A percentile compares a stretch with the other conserved stretches of the same genome.
Evolutionary conservation across 2,329 filamentous ascomycete genomes (phyloP).

Genomic region (Zymoseptoria crescenta): DNA sequence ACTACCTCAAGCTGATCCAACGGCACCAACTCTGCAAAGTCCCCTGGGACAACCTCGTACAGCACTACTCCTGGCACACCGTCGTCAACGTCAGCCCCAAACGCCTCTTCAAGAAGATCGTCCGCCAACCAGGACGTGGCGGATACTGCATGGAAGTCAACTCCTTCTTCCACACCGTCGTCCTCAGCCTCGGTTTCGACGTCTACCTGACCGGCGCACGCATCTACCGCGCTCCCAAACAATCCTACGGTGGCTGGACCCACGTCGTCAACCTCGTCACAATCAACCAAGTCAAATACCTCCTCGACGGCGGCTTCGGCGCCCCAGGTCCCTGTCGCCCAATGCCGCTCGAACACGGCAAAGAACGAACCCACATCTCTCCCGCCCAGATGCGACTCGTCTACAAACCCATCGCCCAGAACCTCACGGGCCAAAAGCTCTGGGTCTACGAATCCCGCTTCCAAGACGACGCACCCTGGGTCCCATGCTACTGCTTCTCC

Average conservation of each 20-base stretch:
- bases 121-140: conserved; percentile 39
- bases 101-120: conserved; percentile 47
- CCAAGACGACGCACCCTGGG: conserved; percentile 43
- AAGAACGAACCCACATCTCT: conserved; percentile 9
- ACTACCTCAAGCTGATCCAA: conserved; percentile 20
- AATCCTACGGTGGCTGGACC: conserved; percentile 25
- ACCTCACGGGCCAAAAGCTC: conserved; percentile 28
- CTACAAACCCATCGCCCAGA: conserved; percentile 12
- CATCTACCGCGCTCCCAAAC: conserved; percentile 23
- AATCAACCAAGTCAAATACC: conserved; percentile 17
- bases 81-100: conserved; percentile 43
- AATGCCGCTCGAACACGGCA: conserved; percentile 28
- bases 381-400: conserved; percentile 17
- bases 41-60: conserved; percentile 49
- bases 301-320: conserved; percentile 38
- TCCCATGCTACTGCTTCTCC: conserved; percentile 56
- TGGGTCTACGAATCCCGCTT: conserved; percentile 36
- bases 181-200: conserved; percentile 45
- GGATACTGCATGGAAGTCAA: conserved; percentile 58
- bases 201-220: conserved; percentile 34
- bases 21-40: conserved; percentile 40
- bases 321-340: conserved; percentile 31
- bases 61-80: conserved; percentile 47
- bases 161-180: conserved; percentile 43
- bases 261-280: conserved; percentile 39